Evolutionary conservation across 495 filamentous ascomycete genomes (phyloP), one percentile per base, ranked within the genome.

Genomic region (Penicillium coprophilum): DNA sequence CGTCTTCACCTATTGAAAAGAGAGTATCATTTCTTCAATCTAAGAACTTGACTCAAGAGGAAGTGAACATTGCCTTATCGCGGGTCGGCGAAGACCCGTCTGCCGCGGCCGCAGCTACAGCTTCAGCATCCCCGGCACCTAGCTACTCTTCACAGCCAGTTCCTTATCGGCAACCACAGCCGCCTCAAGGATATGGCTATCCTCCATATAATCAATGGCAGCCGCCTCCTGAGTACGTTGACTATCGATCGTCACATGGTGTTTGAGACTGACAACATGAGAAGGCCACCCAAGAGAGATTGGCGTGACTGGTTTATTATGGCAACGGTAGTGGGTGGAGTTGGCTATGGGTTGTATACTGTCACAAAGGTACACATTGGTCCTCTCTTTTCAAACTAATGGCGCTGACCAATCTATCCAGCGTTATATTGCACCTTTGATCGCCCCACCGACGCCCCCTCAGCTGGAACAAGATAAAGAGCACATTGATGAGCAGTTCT

Each of bases 261-360:
- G 15, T 24, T 17, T 11, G 51, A 48, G 44, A 57, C 63, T 69
- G 44, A 69, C 50, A 41, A 38, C 40, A 52, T 39, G 21, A 23
- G 13, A 44, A 73, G 75, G 56, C 64, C 77, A 24, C 90, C 94
- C 7, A 86, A 84, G 63, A 82, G 94, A 58, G 94, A 99, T 70
- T 99, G 94, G 94, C 82, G 94, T 46, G 94, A 99, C 64, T 97
- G 90, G 88, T 99, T 97, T 68, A 96, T 97, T 61, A 91, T 96
- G 89, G 92, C 92, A 9, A 97, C 92, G 0, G 87, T 96, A 9
- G 86, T 93, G 58, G 87, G 89, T 40, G 90, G 91, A 38, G 85
- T 95, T 4, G 80, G 89, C 8, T 96, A 95, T 64, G 92, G 90
- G 3, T 69, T 94, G n/a, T 97, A 91, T 67, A 83, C 84, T 62